phyloP scores from a whole-genome alignment of 2,329 filamentous ascomycete species.

The Cytospora mali region DNA sequence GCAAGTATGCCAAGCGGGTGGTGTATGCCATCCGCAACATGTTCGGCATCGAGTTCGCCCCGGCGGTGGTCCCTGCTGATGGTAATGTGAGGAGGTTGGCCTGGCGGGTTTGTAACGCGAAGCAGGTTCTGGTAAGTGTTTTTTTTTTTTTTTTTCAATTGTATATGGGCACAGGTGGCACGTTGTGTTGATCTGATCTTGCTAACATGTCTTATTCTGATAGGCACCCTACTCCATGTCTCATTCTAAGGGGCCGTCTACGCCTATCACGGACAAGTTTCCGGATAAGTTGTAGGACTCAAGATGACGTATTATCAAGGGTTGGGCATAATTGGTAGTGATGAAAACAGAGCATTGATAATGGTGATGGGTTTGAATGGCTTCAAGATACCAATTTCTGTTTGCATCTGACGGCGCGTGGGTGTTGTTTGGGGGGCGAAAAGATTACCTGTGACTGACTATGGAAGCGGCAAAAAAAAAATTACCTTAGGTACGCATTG shows the following conservation, averaged over 20 bases:
- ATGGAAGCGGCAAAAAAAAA: background rate
- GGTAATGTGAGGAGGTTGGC: constrained; percentile 87
- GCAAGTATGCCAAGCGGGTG: constrained; percentile 85
- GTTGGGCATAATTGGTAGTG: background rate
- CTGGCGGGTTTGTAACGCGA: constrained; percentile 94
- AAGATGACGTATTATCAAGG: background rate
- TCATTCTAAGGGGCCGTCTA: constrained; percentile 62
- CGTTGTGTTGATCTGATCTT: background rate
- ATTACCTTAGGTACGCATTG: background rate
- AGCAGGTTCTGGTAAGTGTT: constrained; percentile 81
- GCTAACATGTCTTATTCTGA: constrained; percentile 27
- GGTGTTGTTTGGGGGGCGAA: background rate
- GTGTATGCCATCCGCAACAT: constrained; percentile 95
- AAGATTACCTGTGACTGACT: too few relatives aligned
- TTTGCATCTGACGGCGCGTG: background rate
- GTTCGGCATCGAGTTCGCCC: constrained; percentile 95
- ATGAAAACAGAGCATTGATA: too few relatives aligned
- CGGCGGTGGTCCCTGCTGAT: constrained; percentile 89
- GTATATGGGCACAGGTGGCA: too few relatives aligned
- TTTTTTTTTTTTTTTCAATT: background rate
- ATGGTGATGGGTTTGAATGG: background rate
- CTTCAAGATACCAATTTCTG: background rate
- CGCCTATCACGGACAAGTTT: constrained; percentile 53
- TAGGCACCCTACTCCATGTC: constrained; percentile 76
- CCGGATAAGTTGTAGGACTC: constrained; percentile 32